phyloP scores from a whole-genome alignment of 257 asterid species.

The Lantana camara region DNA sequence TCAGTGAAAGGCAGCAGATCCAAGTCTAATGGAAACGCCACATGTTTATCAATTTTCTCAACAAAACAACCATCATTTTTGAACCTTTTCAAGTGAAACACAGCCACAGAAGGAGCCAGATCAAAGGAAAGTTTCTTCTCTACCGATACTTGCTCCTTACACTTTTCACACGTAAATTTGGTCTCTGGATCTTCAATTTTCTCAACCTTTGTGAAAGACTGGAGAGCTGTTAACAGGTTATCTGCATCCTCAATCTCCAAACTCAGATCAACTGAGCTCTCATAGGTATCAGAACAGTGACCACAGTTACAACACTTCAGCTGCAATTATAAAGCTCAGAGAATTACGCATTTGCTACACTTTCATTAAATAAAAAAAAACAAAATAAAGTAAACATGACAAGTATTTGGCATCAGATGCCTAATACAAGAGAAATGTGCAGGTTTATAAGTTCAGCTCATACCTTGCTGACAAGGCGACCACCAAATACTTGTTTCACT shows the following conservation, averaged over 20 bases:
- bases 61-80: constrained; percentile 73
- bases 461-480: constrained; percentile 81
- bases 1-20: constrained; percentile 66
- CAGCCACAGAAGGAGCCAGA: constrained; percentile 67
- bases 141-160: constrained; percentile 74
- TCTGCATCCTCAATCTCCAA: constrained; percentile 84
- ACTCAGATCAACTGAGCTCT: constrained; percentile 81
- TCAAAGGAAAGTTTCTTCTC: constrained; percentile 84
- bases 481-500: constrained; percentile 78
- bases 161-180: constrained; percentile 78
- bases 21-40: constrained; percentile 73
- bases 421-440: not conserved
- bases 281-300: constrained; percentile 80
- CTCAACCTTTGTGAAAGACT: constrained; percentile 90
- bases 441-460: constrained; percentile 20
- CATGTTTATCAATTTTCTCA: constrained; percentile 80
- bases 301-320: constrained; percentile 83
- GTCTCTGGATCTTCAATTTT: constrained; percentile 75
- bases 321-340: constrained; percentile 49
- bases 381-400: not conserved
- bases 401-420: not conserved
- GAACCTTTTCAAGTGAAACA: constrained; percentile 90
- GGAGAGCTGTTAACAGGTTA: constrained; percentile 58
- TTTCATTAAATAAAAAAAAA: constrained; percentile 1
- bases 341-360: constrained; percentile 1